Evolutionary conservation across 306 rosid genomes (phyloP), one percentile per base, ranked within the genome.

Genomic region (Lupinus albus): DNA sequence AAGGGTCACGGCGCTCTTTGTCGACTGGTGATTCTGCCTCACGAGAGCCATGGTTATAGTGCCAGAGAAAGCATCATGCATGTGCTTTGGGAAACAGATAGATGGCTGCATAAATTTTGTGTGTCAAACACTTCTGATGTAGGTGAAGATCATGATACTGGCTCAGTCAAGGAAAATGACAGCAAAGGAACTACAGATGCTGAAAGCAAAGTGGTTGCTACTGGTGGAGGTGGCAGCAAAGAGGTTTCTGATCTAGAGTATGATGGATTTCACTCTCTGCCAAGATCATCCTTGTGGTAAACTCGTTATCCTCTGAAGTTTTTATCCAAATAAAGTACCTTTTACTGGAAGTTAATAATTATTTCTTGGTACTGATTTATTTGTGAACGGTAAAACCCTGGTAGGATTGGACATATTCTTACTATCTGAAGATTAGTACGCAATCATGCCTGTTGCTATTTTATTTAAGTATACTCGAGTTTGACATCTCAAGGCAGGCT

Each of bases 31-130:
- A 72, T 93, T 81, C 85, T 93, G 72, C 99, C 99, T 44, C 81
- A 65, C 30, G 99, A 93, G 82, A 93, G 99, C 89, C 99, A 93
- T 72, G 92, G 97, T 9, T 93, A 90, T 80, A 58, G 90, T 67
- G 70, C 96, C 68, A 84, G 96, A 65, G 99, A 93, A 80, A 93
- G 99, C 84, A 90, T 93, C 87, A 89, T 93, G 97, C 99, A 93
- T 39, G 96, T 93, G 56, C 96, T 93, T 28, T 93, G 99, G 97
- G 99, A 93, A 84, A 93, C 97, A 74, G 97, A 88, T 77, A 86
- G 99, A 65, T 93, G 97, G 97, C 76, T 93, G 75, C 88, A 86
- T 56, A 93, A 85, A 61, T 64, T 83, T 67, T 86, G 96, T 18
- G 81, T 82, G 62, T 76, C 94, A 30, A 73, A 80, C 74, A 32